Conservation (phyloP, 2,329 filamentous ascomycete genomes). For the Fusarium algeriense region DNA sequence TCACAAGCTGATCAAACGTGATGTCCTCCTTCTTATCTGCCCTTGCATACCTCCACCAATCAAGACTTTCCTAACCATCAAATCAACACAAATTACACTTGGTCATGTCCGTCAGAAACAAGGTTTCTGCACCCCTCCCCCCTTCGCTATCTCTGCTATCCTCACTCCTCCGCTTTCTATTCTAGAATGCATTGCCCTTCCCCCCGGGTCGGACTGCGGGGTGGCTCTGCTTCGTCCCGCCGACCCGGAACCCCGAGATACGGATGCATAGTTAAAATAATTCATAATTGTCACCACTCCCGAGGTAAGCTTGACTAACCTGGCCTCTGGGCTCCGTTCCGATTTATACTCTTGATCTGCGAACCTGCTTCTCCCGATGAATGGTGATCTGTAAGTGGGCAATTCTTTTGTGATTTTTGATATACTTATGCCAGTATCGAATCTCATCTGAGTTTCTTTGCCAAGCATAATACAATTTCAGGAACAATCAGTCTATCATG, state of each 20-base stretch:
- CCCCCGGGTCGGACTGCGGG: conserved; percentile 37
- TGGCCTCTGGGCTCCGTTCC: conserved; percentile 15
- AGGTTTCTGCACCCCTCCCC: conserved; percentile 20
- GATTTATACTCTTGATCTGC: conserved; percentile 12
- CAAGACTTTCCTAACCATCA: conserved; percentile 16
- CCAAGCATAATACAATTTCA: not conserved
- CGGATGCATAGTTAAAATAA: conserved; percentile 40
- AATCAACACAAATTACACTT: conserved; percentile 44
- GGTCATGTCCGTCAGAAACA: conserved; percentile 31
- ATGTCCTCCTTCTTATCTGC: conserved; percentile 41
- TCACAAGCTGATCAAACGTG: conserved; percentile 32
- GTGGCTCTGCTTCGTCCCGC: conserved; percentile 37
- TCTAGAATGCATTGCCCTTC: conserved; percentile 42
- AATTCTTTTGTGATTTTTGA: conserved; percentile 5
- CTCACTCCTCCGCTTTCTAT: conserved; percentile 31
- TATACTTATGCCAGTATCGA: not conserved
- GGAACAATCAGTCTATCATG: not conserved
- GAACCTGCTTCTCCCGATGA: conserved; percentile 23
- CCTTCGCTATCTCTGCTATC: conserved; percentile 32
- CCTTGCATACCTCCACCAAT: conserved; percentile 34
- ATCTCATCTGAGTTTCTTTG: not conserved
- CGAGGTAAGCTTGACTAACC: conserved; percentile 27
- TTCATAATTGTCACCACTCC: conserved; percentile 47
- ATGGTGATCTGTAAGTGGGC: not conserved
- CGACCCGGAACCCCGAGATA: conserved; percentile 46